A percentile compares a stretch with the other conserved stretches of the same genome.
Conservation (phyloP, 73 alveolate species). For the Halteria grandinella region DNA sequence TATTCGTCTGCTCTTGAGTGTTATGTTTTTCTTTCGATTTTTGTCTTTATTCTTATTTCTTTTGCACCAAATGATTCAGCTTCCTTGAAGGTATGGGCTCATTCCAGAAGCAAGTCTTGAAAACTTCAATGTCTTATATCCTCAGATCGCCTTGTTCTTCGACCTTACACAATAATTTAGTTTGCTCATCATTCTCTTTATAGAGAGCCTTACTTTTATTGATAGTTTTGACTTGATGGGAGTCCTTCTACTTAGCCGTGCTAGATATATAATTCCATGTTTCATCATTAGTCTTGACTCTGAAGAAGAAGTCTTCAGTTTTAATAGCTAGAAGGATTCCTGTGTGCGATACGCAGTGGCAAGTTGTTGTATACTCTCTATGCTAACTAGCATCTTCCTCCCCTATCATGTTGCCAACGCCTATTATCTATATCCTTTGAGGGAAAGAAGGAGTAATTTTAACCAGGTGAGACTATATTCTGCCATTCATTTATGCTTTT, state of each 20-base stretch:
- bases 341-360: conserved; percentile 13
- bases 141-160: conserved; percentile 1
- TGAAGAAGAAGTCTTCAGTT: conserved; percentile 14
- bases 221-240: background rate
- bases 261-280: conserved; percentile 31
- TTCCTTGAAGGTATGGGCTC: conserved; percentile 45
- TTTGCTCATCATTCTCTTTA: background rate
- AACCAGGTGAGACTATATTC: background rate
- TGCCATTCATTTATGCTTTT: background rate
- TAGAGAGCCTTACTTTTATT: background rate
- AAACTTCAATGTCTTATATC: conserved; percentile 32
- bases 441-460: background rate
- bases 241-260: background rate
- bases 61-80: no score
- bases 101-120: conserved; percentile 41
- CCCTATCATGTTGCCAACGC: conserved; percentile 58
- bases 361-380: conserved; percentile 29
- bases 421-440: conserved; percentile 23
- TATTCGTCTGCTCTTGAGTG: no score
- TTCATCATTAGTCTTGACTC: conserved; percentile 50
- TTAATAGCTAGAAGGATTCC: conserved; percentile 22
- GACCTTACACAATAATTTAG: background rate
- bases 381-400: conserved; percentile 45
- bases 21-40: no score
- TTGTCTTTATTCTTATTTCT: no score